phyloP scores from a whole-genome alignment of 202 grass and related monocot species.

The Zizania palustris region DNA sequence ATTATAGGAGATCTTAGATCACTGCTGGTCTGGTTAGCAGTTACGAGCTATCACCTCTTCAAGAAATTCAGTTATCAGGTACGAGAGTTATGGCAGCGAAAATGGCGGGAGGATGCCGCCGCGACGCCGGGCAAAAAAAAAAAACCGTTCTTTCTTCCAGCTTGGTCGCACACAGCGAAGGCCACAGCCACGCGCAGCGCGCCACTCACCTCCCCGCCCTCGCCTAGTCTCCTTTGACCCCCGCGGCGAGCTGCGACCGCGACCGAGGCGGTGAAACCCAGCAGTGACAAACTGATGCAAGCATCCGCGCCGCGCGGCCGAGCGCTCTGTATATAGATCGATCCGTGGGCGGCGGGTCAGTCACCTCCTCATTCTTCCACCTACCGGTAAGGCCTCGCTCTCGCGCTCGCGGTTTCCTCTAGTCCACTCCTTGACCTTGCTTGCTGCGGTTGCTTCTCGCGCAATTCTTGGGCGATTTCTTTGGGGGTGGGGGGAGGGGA shows the following conservation, averaged over 20 bases:
- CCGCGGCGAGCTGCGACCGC: no score
- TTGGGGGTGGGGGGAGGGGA: neutral
- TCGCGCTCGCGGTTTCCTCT: conserved; percentile 28
- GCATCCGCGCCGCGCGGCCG: neutral
- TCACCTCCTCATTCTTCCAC: neutral
- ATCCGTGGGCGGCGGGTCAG: neutral
- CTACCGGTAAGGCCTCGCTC: conserved; percentile 21
- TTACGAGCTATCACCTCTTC: no score
- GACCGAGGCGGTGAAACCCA: no score
- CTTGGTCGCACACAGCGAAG: neutral
- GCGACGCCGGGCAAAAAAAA: neutral
- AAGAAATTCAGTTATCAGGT: no score
- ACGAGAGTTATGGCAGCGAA: neutral
- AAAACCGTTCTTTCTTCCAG: neutral
- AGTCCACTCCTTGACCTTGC: conserved; percentile 7
- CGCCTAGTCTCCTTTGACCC: no score
- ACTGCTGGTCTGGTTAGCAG: neutral
- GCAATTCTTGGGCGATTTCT: conserved; percentile 39
- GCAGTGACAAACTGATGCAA: neutral
- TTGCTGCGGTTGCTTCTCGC: conserved; percentile 41
- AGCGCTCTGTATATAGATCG: conserved; percentile 21
- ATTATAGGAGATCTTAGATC: no score
- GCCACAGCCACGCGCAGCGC: neutral
- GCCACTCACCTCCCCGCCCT: no score
- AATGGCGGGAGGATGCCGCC: neutral